Conservation (phyloP, 176 grass and related monocot genomes). For the Musa schizocarpa region DNA sequence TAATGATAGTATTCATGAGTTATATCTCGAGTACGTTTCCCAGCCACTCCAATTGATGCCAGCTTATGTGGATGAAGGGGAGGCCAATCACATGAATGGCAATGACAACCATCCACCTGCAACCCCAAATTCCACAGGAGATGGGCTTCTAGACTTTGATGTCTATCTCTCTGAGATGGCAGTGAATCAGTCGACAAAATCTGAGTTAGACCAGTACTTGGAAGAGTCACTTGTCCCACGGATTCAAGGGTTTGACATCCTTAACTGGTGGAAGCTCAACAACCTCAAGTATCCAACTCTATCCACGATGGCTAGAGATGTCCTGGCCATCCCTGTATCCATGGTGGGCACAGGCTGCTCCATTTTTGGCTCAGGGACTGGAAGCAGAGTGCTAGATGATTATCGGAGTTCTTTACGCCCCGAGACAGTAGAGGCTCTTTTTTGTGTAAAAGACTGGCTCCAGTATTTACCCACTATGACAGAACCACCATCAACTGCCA, state of each 20-base stretch:
- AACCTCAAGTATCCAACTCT: conserved; percentile 4
- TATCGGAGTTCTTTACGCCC: background rate
- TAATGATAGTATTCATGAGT: background rate
- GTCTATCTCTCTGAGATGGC: conserved; percentile 1
- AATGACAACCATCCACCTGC: background rate
- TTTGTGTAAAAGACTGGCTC: conserved; percentile 2
- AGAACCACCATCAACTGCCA: background rate
- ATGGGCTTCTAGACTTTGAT: conserved; percentile 7
- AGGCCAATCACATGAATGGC: conserved; percentile 1
- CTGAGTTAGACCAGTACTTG: conserved; percentile 11
- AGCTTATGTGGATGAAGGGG: conserved; percentile 8
- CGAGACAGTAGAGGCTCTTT: background rate
- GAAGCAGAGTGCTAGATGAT: conserved; percentile 10
- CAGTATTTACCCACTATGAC: background rate
- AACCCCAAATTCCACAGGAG: background rate
- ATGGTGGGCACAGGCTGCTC: conserved; percentile 6
- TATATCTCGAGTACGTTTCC: background rate
- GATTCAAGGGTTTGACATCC: conserved; percentile 6
- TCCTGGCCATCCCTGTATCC: conserved; percentile 5
- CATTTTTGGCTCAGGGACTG: conserved; percentile 2
- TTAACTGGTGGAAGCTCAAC: conserved; percentile 10
- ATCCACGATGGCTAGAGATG: conserved; percentile 7
- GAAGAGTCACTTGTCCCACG: conserved; percentile 6
- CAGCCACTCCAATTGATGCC: background rate
- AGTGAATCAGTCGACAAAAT: conserved; percentile 10